Conservation (phyloP, 2,329 filamentous ascomycete genomes). For the Taxawa tesnikishii region DNA sequence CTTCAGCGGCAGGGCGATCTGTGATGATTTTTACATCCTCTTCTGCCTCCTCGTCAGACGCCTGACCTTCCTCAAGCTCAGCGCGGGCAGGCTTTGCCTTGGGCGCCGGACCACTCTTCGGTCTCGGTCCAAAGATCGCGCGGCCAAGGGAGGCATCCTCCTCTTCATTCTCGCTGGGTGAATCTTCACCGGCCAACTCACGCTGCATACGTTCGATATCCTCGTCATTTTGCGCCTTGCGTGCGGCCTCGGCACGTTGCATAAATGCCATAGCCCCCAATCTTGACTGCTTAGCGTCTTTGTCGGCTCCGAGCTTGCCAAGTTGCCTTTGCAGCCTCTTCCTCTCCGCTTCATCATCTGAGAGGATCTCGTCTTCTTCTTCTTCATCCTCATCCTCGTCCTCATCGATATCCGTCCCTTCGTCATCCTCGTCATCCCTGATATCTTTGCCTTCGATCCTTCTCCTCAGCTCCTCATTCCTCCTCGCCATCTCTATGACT, state of each 20-base stretch:
- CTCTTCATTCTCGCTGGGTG: conserved; percentile 36
- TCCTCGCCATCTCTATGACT: conserved; percentile 66
- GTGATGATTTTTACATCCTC: conserved; percentile 22
- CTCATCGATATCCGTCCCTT: conserved; percentile 19
- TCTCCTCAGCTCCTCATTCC: conserved; percentile 69
- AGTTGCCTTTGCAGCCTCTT: conserved; percentile 22
- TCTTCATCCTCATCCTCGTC: conserved; percentile 54
- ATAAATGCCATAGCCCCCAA: conserved; percentile 88
- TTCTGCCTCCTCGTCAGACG: conserved; percentile 32
- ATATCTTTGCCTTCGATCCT: conserved; percentile 63
- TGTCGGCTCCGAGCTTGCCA: conserved; percentile 24
- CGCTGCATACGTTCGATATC: conserved; percentile 47
- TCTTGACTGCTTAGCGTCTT: conserved; percentile 37
- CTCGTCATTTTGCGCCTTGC: conserved; percentile 70
- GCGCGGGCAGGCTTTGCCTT: conserved; percentile 21
- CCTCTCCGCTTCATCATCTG: conserved; percentile 25
- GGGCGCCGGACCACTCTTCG: conserved; percentile 18
- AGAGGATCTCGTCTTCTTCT: conserved; percentile 47
- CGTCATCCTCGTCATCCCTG: conserved; percentile 28
- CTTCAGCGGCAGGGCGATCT: conserved; percentile 13
- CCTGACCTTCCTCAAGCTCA: conserved; percentile 50
- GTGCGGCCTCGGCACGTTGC: conserved; percentile 71
- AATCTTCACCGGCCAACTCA: conserved; percentile 54
- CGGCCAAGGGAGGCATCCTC: conserved; percentile 55
- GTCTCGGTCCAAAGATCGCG: conserved; percentile 50